These are phyloP conservation scores for Trichoderma asperellum DNA, from an alignment of 2,329 filamentous ascomycete species.

Conservation along the genomic window DNA sequence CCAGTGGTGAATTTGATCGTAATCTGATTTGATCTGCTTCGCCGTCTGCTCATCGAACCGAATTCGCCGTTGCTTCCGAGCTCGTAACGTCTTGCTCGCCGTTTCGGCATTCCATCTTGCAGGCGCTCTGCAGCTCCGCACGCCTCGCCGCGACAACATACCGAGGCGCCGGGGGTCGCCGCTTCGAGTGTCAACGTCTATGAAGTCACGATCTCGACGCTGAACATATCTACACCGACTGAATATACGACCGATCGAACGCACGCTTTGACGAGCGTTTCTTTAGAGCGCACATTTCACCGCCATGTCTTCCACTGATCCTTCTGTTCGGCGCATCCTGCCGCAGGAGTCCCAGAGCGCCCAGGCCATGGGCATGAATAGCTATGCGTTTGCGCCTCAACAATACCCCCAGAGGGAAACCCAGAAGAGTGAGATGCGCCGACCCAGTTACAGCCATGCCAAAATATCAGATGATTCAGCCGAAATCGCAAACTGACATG, in stretches of 20 bases:
- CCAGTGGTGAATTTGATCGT: neutral
- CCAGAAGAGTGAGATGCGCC: constrained; percentile 72
- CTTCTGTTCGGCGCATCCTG: constrained; percentile 63
- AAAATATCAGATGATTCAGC: neutral
- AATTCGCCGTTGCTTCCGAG: constrained; percentile 7
- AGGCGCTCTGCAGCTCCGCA: neutral
- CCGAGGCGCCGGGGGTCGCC: constrained; percentile 25
- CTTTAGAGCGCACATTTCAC: constrained; percentile 11
- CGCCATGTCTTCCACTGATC: constrained; percentile 64
- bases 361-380: constrained; percentile 63
- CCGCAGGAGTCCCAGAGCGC: constrained; percentile 59
- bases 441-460: neutral
- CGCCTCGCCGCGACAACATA: constrained; percentile 15
- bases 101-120: neutral
- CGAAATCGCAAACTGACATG: constrained; percentile 23
- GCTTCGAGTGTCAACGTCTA: constrained; percentile 22
- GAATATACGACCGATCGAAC: neutral
- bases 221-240: neutral
- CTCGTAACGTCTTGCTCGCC: neutral
- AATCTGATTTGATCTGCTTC: neutral
- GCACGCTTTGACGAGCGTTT: neutral
- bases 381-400: constrained; percentile 74
- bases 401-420: constrained; percentile 65
- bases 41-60: neutral
- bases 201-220: constrained; percentile 10